A percentile compares a stretch with the other conserved stretches of the same genome.
These are phyloP conservation scores for Aspergillus sclerotioniger DNA, from an alignment of 495 filamentous ascomycete species.

Conservation along the genomic window DNA sequence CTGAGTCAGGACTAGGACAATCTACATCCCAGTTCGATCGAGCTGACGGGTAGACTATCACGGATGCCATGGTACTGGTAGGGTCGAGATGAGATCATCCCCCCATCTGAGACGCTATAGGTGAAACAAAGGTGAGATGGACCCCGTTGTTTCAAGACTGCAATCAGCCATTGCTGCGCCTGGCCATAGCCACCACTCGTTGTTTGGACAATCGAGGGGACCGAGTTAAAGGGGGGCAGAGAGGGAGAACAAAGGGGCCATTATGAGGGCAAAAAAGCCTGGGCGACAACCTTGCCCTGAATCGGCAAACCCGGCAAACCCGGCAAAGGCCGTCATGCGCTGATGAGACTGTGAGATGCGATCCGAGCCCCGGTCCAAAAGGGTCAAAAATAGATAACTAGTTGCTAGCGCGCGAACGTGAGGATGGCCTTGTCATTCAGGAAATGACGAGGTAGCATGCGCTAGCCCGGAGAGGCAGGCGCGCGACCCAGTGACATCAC, in stretches of 20 bases:
- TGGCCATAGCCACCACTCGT: slow-evolving; percentile 24
- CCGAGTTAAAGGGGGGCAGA: not conserved
- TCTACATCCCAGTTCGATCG: not conserved
- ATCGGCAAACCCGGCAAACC: not conserved
- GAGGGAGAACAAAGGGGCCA: slow-evolving; percentile 14
- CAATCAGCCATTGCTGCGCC: slow-evolving; percentile 26
- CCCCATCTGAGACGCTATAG: not conserved
- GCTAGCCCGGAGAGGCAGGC: not conserved
- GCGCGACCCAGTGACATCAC: slow-evolving; percentile 12
- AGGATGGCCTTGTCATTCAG: not conserved
- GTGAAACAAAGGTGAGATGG: slow-evolving; percentile 4
- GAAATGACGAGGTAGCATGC: slow-evolving; percentile 1
- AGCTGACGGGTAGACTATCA: not conserved
- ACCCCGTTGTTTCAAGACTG: slow-evolving; percentile 18
- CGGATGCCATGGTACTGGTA: not conserved
- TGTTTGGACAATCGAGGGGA: slow-evolving; percentile 4
- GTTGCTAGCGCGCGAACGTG: no score
- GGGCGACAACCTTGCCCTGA: slow-evolving; percentile 4
- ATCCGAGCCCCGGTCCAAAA: not conserved
- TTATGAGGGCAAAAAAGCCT: slow-evolving; percentile 21
- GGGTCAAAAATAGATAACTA: slow-evolving; percentile 2
- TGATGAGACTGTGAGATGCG: not conserved
- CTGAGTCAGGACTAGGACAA: not conserved
- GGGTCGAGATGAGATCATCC: not conserved
- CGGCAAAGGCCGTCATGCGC: not conserved